Conservation (phyloP, 257 asterid species). For the Prunella vulgaris region DNA sequence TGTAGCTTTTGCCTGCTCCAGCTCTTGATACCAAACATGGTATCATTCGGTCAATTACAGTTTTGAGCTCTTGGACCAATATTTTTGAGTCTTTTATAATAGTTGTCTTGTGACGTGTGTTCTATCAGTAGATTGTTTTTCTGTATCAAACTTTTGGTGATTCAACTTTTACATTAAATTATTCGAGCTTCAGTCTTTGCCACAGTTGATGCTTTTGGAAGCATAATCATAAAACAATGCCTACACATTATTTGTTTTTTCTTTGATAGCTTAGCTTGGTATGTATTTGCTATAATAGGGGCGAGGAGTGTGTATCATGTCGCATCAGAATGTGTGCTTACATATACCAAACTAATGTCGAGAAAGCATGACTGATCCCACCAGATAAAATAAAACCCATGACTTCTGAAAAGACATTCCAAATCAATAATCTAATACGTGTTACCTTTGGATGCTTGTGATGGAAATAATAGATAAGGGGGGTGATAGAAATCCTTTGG, state of each 20-base stretch:
- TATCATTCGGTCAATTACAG: neutral
- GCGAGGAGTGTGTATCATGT: neutral
- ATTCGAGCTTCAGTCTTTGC: too few relatives aligned
- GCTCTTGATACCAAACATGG: neutral
- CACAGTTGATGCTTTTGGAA: neutral
- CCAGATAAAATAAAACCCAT: too few relatives aligned
- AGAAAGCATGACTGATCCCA: too few relatives aligned
- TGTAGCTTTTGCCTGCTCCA: neutral
- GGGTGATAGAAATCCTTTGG: neutral
- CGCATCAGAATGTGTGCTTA: neutral
- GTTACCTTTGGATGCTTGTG: neutral
- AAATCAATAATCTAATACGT: neutral
- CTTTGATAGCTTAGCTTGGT: neutral
- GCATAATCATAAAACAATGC: neutral
- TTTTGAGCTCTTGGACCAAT: slow-evolving; percentile 15
- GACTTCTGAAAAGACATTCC: neutral
- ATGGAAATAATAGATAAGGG: neutral
- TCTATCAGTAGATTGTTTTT: neutral
- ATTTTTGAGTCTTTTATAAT: slow-evolving; percentile 17
- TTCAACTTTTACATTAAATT: neutral
- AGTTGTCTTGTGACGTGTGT: neutral
- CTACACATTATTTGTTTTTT: too few relatives aligned
- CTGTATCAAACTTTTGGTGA: neutral
- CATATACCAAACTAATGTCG: too few relatives aligned
- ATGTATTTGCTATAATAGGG: too few relatives aligned